Evolutionary conservation across 202 grass and related monocot genomes (phyloP).

Genomic region (Tripidium arundinaceum): DNA sequence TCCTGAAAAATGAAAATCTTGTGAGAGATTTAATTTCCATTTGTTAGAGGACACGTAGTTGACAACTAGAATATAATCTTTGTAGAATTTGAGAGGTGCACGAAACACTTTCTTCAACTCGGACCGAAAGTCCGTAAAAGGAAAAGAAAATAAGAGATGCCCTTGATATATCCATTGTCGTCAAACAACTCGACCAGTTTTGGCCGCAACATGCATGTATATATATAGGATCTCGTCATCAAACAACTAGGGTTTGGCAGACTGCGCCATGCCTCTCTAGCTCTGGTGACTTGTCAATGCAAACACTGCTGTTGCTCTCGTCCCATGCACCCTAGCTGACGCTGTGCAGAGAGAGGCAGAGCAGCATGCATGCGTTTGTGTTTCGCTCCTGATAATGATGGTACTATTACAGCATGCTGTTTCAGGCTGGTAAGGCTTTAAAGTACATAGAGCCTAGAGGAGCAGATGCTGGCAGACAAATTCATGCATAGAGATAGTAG

Average conservation of each 20-base stretch:
- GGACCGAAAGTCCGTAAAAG: not conserved
- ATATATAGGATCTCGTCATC: constrained; percentile 9
- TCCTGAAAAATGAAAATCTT: no score
- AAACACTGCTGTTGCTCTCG: not conserved
- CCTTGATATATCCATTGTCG: not conserved
- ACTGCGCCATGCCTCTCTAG: not conserved
- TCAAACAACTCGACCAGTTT: not conserved
- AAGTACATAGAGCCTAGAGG: constrained; percentile 40
- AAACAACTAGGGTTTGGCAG: constrained; percentile 12
- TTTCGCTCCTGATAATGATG: not conserved
- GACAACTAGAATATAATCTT: not conserved
- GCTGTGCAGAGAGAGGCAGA: not conserved
- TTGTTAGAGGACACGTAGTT: not conserved
- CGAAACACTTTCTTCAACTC: not conserved
- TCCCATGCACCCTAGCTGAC: constrained; percentile 13
- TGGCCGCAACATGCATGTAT: not conserved
- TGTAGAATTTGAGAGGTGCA: not conserved
- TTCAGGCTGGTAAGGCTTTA: constrained; percentile 9
- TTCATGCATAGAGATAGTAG: constrained; percentile 2
- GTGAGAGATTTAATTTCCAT: not conserved
- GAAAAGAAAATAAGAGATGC: not conserved
- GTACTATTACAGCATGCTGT: not conserved
- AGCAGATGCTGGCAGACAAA: constrained; percentile 18
- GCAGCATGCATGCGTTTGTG: not conserved
- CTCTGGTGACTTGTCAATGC: constrained; percentile 17